phyloP scores from a whole-genome alignment of 2,329 filamentous ascomycete genomes.

The Colletotrichum sp. region DNA sequence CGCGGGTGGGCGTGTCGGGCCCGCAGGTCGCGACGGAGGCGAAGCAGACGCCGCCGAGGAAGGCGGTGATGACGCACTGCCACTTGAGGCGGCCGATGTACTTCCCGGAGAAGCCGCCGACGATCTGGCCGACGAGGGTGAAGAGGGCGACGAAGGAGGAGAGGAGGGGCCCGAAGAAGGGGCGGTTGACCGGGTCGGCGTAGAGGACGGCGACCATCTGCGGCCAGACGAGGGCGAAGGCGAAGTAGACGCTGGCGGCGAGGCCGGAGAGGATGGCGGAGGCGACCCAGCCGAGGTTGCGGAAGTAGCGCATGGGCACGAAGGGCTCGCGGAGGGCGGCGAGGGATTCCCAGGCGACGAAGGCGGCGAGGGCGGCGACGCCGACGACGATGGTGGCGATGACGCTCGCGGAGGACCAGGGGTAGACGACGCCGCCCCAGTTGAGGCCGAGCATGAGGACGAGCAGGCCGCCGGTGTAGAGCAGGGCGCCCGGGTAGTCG shows the following conservation, averaged over 20 bases:
- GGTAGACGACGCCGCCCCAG: slow-evolving; percentile 35
- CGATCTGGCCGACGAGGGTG: slow-evolving; percentile 29
- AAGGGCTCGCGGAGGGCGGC: slow-evolving; percentile 37
- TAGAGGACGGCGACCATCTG: slow-evolving; percentile 37
- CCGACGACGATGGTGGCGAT: slow-evolving; percentile 34
- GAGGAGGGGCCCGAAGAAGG: slow-evolving; percentile 29
- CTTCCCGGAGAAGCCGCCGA: slow-evolving; percentile 29
- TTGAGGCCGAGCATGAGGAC: slow-evolving; percentile 35
- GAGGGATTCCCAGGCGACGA: slow-evolving; percentile 31
- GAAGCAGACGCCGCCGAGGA: slow-evolving; percentile 34
- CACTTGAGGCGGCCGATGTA: slow-evolving; percentile 34
- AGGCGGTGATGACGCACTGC: slow-evolving; percentile 32
- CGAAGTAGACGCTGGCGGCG: slow-evolving; percentile 42
- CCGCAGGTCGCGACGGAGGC: slow-evolving; percentile 32
- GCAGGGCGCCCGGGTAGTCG: slow-evolving; percentile 34
- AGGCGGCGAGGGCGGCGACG: slow-evolving; percentile 24
- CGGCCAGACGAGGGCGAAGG: slow-evolving; percentile 41
- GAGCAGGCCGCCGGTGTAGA: slow-evolving; percentile 33
- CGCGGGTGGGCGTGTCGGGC: slow-evolving; percentile 28
- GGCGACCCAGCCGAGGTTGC: slow-evolving; percentile 34
- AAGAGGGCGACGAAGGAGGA: slow-evolving; percentile 31
- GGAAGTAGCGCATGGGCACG: slow-evolving; percentile 39
- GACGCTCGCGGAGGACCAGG: slow-evolving; percentile 34
- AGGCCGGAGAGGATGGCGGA: slow-evolving; percentile 35
- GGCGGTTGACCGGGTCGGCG: slow-evolving; percentile 21